phyloP scores from a whole-genome alignment of 2,329 filamentous ascomycete genomes.

The Alternaria burnsii region DNA sequence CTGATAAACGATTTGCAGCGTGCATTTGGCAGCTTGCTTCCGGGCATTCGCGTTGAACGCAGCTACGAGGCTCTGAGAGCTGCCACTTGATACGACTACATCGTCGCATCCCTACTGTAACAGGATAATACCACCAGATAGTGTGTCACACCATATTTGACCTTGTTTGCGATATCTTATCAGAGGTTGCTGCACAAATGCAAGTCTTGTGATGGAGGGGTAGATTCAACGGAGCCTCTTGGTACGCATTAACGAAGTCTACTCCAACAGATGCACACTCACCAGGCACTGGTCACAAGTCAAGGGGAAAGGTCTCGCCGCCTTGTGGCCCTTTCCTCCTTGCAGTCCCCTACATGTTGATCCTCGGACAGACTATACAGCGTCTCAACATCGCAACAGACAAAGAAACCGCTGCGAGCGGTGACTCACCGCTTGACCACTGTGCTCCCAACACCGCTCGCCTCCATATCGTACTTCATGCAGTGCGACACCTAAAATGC shows the following conservation, averaged over 20 bases:
- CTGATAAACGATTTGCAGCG: not conserved
- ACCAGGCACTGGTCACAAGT: not conserved
- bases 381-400: not conserved
- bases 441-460: not conserved
- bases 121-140: not conserved
- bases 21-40: not conserved
- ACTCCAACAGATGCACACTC: not conserved
- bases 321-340: not conserved
- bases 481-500: constrained; percentile 1
- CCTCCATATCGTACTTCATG: not conserved
- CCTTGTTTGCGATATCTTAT: not conserved
- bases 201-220: not conserved
- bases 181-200: not conserved
- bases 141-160: not conserved
- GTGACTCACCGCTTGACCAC: not conserved
- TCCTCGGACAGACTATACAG: not conserved
- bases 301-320: not conserved
- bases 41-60: not conserved
- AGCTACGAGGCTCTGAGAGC: not conserved
- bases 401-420: not conserved
- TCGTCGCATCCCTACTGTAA: not conserved
- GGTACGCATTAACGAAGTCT: not conserved
- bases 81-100: not conserved
- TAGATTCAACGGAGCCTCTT: not conserved
- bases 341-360: not conserved